Evolutionary conservation across 176 grass and related monocot species (phyloP), one percentile per base, ranked within the genome.

Genomic region (Carex cristatella): DNA sequence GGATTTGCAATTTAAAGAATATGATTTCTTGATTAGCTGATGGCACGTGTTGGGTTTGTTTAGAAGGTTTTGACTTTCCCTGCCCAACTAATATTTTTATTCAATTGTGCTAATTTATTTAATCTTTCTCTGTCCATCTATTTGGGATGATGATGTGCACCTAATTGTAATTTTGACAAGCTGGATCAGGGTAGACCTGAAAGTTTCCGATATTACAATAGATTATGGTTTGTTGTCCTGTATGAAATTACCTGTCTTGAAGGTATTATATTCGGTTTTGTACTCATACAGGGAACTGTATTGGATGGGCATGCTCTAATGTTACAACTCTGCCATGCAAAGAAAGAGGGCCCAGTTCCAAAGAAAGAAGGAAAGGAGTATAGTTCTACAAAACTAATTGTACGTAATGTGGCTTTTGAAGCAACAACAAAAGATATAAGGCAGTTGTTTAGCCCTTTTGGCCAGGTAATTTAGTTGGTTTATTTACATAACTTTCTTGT

Each of bases 391-490:
- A 98, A 93, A 83, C 71, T 98, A 30, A 89, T 98, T 78, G 89
- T 98, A 16, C 86, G 91, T 51, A 98, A 98, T 95, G 93, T 98
- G 65, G 95, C 96, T 4, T 98, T 98, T 76, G 91, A 98, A 88
- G 93, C 93, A 42, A 95, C 96, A 10, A 87, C 82, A 84, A 98
- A 95, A 75, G 96, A 98, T 74, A 85, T 98, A 67, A 85, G 85
- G 48, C 91, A 95, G 68, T 89, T 98, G 73, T 98, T 98, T 86
- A 95, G 89, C 82, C 93, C 96, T 37, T 98, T 98, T 92, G 93
- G 96, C 12, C 93, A 98, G 93, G 96, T 98, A 86, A 90, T 74
- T 48, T 15, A 12, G 12, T 65, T 79, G 61, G 32, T 49, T 59
- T 79, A 2, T 49, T 4, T 35, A 16, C 0, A 83, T 11, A 60